Base-by-base conservation (phyloP, 176 grass and related monocot genomes). In the Bromus sterilis region DNA sequence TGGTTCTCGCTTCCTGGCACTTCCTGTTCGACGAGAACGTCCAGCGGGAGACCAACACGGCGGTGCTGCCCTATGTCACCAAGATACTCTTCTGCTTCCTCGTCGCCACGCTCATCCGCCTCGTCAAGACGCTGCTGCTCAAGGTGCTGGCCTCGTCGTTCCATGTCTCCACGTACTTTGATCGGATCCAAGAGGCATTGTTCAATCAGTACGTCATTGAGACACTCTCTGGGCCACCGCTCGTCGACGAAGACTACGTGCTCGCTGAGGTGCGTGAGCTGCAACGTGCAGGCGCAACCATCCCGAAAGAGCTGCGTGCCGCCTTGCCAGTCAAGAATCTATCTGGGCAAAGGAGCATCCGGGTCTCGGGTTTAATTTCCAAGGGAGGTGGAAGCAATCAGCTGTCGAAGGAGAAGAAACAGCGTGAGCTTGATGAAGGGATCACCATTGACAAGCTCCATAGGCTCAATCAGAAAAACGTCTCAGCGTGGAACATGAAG, bases 401-500 rank as follows among this genome's bases (percentile, higher is more conserved):
- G 51, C 68, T 86, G 66, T 82, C 78, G 0, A 90, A 74, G 30
- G 88, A 85, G 55, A 89, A 89, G 70, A 78, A 39, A 31, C 77
- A 89, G 56, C 68, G 41, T 7, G 69, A 84, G 26, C 23, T 71
- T 36, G 77, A 80, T 11, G 83, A 67, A 41, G 89, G 85, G 34
- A 91, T 97, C 63, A 77, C 90, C 3, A 89, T 91, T 11, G 86
- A 88, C 60, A 68, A 85, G 49, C 90, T 97, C 40, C 87, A 91
- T 61, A 97, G 75, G n/a, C 85, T 97, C 66, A 97, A 91, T 78
- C 86, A 91, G 74, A 89, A 69, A 34, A 93, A 93, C 9, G 60
- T 97, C 39, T 97, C 91, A 3, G 88, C 94, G 42, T 97, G 94
- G 94, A 97, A 87, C 73, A 97, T 97, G 91, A 97, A 89, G 56